Base-by-base conservation (phyloP, 2,329 filamentous ascomycete genomes). In the Hypoxylon sp. region DNA sequence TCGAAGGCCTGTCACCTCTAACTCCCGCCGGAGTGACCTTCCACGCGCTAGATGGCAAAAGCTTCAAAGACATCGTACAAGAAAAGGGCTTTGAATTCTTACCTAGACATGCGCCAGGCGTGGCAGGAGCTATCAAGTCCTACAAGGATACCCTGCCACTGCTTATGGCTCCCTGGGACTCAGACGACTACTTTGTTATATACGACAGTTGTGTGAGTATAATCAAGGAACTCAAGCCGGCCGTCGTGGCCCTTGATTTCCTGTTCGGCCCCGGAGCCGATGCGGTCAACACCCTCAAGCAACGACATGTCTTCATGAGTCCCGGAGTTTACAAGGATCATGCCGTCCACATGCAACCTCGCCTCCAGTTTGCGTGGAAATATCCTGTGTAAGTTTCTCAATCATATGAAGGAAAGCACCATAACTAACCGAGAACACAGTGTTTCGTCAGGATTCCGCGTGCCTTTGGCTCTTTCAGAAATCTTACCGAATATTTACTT, bases 281-380 rank as follows among this genome's bases (percentile, higher is more conserved):
- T 39, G 56, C 56, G n/a, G 46, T 50, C 56, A 51, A 51, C 31
- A 42, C 35, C 5, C 56, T 59, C 35, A 51, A 59, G 4, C 56
- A 59, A 50, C 31, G 31, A 35, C 47, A 59, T 47, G 14, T 39
- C 33, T 59, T 51, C n/a, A 35, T 59, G 13, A 59, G 56, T 26
- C 56, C 56, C 22, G 56, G 56, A 39, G 42, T 37, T n/a, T 59
- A 29, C 47, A 59, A 59, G 35, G 56, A 59, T 19, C 56, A 59
- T 39, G 46, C 56, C n/a, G 56, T 59, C 10, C 56, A 59, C 33
- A 42, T 59, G 56, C 56, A 59, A 44, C 56, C 56, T n/a, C 37
- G 24, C 10, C 56, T 59, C 10, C 46, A 50, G 11, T 50, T 59
- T 5, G 46, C 24, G 9, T 59, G 56, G 56, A 59, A 42, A 33